Percentiles rank a stretch among this genome's conserved stretches.
Conservation (phyloP, 2,329 filamentous ascomycete species). For the Colletotrichum brevisporum region DNA sequence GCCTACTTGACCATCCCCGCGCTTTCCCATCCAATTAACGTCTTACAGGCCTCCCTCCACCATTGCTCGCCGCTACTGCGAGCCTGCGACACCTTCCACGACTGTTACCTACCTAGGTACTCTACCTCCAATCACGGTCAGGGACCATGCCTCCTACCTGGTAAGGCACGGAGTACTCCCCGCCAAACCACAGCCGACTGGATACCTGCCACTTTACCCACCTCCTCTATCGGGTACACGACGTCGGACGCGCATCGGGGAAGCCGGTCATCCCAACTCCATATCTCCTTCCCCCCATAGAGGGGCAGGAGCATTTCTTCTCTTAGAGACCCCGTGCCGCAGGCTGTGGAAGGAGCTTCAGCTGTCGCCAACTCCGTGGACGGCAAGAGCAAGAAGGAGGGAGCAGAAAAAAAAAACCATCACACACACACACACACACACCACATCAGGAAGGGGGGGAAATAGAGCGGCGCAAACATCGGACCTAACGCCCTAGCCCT, state of each 20-base stretch:
- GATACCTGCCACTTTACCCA: constrained; percentile 14
- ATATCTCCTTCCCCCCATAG: constrained; percentile 13
- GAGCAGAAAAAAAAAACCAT: background rate
- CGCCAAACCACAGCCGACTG: background rate
- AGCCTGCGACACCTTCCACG: too few relatives aligned
- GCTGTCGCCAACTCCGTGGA: background rate
- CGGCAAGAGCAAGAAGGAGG: background rate
- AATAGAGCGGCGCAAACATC: constrained; percentile 17
- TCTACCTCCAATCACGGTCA: background rate
- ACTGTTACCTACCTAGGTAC: too few relatives aligned
- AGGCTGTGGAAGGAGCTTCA: constrained; percentile 3
- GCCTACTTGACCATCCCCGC: too few relatives aligned
- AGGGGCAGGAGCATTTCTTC: constrained; percentile 7
- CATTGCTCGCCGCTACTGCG: too few relatives aligned
- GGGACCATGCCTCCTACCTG: background rate
- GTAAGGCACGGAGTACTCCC: background rate
- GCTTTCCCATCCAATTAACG: too few relatives aligned
- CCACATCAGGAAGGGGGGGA: background rate
- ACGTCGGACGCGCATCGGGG: constrained; percentile 37
- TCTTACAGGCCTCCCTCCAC: too few relatives aligned
- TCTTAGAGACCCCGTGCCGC: background rate
- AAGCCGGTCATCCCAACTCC: constrained; percentile 30
- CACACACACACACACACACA: background rate
- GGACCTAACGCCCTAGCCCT: constrained; percentile 28
- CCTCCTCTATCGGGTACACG: constrained; percentile 14